Conservation (phyloP, 768 basidiomycete genomes). For the Serendipita indica region DNA sequence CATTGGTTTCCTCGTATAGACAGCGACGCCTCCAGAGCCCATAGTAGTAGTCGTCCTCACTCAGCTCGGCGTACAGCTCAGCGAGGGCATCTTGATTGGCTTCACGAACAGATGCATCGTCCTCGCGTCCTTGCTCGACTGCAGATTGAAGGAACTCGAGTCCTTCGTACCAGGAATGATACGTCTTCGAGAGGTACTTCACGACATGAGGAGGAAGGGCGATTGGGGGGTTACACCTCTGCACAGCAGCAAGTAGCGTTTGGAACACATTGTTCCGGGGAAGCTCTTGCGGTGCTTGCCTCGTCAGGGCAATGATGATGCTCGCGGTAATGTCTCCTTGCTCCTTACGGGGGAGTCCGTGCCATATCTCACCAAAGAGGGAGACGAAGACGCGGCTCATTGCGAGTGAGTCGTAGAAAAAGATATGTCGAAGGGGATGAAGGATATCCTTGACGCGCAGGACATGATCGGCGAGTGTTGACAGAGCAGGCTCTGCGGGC, state of each 20-base stretch:
- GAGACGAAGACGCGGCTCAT: slow-evolving; percentile 80
- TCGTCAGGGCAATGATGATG: slow-evolving; percentile 78
- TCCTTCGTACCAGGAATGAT: slow-evolving; percentile 86
- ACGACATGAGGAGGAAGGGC: slow-evolving; percentile 85
- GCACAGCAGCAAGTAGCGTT: slow-evolving; percentile 70
- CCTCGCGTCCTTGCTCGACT: slow-evolving; percentile 65
- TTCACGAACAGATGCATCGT: slow-evolving; percentile 66
- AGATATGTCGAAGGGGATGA: slow-evolving; percentile 64
- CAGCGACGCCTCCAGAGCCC: slow-evolving; percentile 87
- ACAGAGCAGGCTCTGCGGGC: slow-evolving; percentile 21
- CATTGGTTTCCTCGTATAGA: slow-evolving; percentile 79
- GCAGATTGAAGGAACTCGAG: slow-evolving; percentile 73
- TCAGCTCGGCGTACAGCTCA: slow-evolving; percentile 88
- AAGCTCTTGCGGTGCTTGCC: slow-evolving; percentile 83
- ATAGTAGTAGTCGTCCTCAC: slow-evolving; percentile 95
- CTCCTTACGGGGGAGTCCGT: slow-evolving; percentile 69
- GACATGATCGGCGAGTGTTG: slow-evolving; percentile 17
- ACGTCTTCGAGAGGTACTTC: slow-evolving; percentile 93
- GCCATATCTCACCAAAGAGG: slow-evolving; percentile 76
- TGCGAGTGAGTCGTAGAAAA: slow-evolving; percentile 61
- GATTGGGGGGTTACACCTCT: slow-evolving; percentile 77
- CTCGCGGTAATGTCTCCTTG: slow-evolving; percentile 80
- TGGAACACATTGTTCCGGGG: slow-evolving; percentile 85
- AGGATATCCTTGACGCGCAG: slow-evolving; percentile 34
- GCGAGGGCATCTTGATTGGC: slow-evolving; percentile 80